phyloP scores from a whole-genome alignment of 2,329 filamentous ascomycete species.

The Ascochyta rabiei region DNA sequence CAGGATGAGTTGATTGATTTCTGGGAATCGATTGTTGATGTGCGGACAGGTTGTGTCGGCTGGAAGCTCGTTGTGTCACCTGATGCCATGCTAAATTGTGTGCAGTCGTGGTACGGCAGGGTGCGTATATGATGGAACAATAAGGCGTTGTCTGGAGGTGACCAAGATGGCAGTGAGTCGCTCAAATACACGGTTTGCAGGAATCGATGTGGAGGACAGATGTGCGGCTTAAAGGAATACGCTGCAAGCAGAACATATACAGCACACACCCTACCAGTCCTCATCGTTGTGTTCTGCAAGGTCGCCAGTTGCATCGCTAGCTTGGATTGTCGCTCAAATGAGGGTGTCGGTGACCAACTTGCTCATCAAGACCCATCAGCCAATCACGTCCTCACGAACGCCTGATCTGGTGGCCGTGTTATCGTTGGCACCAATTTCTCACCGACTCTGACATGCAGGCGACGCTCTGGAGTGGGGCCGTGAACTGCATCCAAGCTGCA shows the following conservation, averaged over 20 bases:
- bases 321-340: conserved; percentile 11
- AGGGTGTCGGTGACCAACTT: conserved; percentile 15
- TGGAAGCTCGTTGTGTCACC: conserved; percentile 32
- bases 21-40: conserved; percentile 37
- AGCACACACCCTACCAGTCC: conserved; percentile 12
- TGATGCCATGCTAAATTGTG: conserved; percentile 29
- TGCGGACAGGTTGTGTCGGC: conserved; percentile 38
- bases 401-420: conserved; percentile 4
- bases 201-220: conserved; percentile 22
- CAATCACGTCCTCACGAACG: conserved; percentile 21
- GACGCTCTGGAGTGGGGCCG: conserved; percentile 29
- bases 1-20: conserved; percentile 34
- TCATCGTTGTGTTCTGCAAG: conserved; percentile 18
- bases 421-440: conserved; percentile 27
- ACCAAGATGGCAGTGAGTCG: not conserved
- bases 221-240: conserved; percentile 35
- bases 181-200: conserved; percentile 18
- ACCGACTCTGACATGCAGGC: conserved; percentile 39
- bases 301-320: conserved; percentile 8
- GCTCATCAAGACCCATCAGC: conserved; percentile 16
- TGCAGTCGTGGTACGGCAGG: not conserved
- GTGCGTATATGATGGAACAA: not conserved
- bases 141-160: not conserved
- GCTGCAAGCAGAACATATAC: conserved; percentile 26
- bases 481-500: conserved; percentile 36